A percentile compares a stretch with the other conserved stretches of the same genome.
Conservation (phyloP, 2,329 filamentous ascomycete species). For the Paecilomyces formosus region DNA sequence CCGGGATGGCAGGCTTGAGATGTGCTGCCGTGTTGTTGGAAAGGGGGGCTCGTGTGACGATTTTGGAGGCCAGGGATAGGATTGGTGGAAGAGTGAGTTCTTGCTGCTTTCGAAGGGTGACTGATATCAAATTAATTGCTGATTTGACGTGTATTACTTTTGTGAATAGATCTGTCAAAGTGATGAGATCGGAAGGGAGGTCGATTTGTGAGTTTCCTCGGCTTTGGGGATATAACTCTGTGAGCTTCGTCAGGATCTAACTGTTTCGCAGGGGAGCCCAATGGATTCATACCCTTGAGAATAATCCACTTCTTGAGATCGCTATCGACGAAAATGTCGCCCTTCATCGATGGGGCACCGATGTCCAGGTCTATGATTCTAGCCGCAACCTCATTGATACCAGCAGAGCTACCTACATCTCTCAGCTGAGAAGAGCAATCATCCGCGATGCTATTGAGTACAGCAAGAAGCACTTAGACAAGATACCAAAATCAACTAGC, state of each 20-base stretch:
- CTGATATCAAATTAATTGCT: background rate
- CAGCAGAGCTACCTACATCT: background rate
- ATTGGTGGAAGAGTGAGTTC: background rate
- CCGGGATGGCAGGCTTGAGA: background rate
- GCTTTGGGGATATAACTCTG: background rate
- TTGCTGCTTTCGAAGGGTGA: background rate
- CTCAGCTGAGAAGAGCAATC: background rate
- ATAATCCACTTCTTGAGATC: background rate
- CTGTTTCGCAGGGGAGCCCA: background rate
- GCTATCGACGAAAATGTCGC: background rate
- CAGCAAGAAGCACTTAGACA: background rate
- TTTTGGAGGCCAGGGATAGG: background rate
- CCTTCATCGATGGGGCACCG: background rate
- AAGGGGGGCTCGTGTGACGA: background rate
- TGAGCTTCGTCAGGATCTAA: background rate
- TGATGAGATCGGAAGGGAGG: background rate
- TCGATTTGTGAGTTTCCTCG: background rate
- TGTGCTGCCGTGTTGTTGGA: background rate
- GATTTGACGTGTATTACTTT: background rate
- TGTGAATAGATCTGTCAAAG: background rate
- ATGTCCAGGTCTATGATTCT: background rate
- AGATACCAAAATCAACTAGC: background rate
- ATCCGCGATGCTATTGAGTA: background rate
- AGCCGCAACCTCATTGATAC: background rate
- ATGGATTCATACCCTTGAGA: background rate